Base-by-base conservation (phyloP, 345 rosid genomes). In the Corymbia maculata region DNA sequence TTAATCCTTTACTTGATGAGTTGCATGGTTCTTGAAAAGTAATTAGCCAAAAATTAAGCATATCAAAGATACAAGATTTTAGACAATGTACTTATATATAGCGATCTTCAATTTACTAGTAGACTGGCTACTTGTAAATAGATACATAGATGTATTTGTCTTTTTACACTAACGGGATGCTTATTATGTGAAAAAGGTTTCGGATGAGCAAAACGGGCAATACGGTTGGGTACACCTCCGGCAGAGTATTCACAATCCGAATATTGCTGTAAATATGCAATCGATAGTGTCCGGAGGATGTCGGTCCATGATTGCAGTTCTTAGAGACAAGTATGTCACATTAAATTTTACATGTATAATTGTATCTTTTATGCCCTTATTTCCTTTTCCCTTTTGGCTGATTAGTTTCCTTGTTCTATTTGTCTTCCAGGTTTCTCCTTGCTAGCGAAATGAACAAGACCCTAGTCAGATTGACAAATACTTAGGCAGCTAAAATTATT, bases 191-290 rank as follows among this genome's bases (percentile, higher is more conserved):
- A 68, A 68, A 68, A 94, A 91, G 89, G 98, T 96, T 55, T 90
- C 92, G 17, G 94, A 95, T 64, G 88, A 90, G 89, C 91, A 91
- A 86, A 88, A 89, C 52, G 99, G 96, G 85, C 92, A 94, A 85
- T 82, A 90, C 75, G 99, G 99, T 6, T 97, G 99, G 99, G 91
- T 94, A 55, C 98, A 96, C 89, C 89, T 96, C 86, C 92, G 99
- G 86, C 99, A 97, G 95, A 97, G 99, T 87, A 96, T 95, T 91
- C 99, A 97, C 92, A 96, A 96, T 85, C 99, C 99, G 2, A 94
- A 96, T 84, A 92, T 97, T 28, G 99, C 99, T 14, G 92, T 96
- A 80, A 96, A 97, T 89, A 89, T 97, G 93, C 98, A 96, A 88
- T 95, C 99, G 36, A 91, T 89, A 17, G 89, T 91, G 86, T 92